phyloP scores from a whole-genome alignment of 345 rosid genomes.

The Hibiscus syriacus region DNA sequence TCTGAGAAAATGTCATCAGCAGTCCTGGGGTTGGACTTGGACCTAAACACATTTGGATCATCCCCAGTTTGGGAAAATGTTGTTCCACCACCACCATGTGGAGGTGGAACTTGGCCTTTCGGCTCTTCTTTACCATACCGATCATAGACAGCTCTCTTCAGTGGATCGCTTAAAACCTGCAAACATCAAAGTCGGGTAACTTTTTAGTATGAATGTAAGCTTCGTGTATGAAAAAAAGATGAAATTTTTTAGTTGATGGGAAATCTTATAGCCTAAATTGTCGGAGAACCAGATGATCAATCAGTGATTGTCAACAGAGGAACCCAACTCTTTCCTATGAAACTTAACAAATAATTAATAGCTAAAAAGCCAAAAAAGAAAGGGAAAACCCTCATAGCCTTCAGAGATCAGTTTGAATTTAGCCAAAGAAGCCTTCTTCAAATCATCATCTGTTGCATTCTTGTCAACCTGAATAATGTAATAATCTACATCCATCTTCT shows the following conservation, averaged over 20 bases:
- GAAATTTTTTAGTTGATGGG: background rate
- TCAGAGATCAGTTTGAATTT: slow-evolving; percentile 86
- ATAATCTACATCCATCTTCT: slow-evolving; percentile 47
- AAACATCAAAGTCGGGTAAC: background rate
- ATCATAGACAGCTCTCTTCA: slow-evolving; percentile 70
- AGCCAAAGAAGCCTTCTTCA: slow-evolving; percentile 83
- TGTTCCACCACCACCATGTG: slow-evolving; percentile 51
- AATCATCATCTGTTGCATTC: slow-evolving; percentile 59
- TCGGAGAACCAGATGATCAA: background rate
- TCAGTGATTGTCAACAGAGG: background rate
- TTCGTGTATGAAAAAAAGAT: background rate
- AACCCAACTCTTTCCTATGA: background rate
- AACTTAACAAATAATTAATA: background rate
- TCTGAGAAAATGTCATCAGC: no score
- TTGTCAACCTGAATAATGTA: slow-evolving; percentile 55
- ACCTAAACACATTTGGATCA: slow-evolving; percentile 48
- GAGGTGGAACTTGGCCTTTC: slow-evolving; percentile 68
- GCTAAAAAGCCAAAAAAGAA: no score
- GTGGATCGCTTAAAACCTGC: slow-evolving; percentile 77
- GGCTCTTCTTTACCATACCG: slow-evolving; percentile 84
- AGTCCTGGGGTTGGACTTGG: slow-evolving; percentile 7
- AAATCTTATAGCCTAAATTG: background rate
- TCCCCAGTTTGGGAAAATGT: slow-evolving; percentile 69
- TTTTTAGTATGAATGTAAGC: no score
- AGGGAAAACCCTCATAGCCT: slow-evolving; percentile 54